Evolutionary conservation across 805 yeast species (phyloP).

Genomic region (Sugiyamaella chiloensis): DNA sequence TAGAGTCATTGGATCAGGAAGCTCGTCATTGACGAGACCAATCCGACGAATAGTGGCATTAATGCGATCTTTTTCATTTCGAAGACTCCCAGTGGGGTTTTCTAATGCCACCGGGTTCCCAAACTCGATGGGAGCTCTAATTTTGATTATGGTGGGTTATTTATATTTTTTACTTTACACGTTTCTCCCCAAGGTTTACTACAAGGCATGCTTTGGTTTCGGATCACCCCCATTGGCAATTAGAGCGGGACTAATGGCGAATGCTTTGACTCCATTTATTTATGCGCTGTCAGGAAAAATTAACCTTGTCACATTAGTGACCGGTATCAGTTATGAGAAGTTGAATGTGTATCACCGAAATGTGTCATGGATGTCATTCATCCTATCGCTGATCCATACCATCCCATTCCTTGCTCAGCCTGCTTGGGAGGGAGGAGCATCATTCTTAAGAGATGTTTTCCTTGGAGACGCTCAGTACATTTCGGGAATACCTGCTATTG

Average conservation of each 20-base stretch:
- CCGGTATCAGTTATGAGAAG: slow-evolving; percentile 23
- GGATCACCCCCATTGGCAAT: slow-evolving; percentile 25
- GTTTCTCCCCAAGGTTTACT: slow-evolving; percentile 20
- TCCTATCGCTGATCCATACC: slow-evolving; percentile 21
- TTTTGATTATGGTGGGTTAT: slow-evolving; percentile 6
- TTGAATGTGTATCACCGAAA: slow-evolving; percentile 21
- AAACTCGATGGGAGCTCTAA: slow-evolving; percentile 12
- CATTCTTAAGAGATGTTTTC: not conserved
- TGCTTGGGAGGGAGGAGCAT: slow-evolving; percentile 21
- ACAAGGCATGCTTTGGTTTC: slow-evolving; percentile 20
- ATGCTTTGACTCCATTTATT: slow-evolving; percentile 24
- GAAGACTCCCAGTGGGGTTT: slow-evolving; percentile 15
- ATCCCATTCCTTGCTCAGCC: slow-evolving; percentile 20
- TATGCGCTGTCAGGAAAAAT: slow-evolving; percentile 21
- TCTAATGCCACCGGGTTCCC: slow-evolving; percentile 12
- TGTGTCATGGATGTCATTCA: slow-evolving; percentile 18
- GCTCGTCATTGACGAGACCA: not conserved
- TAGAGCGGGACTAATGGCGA: slow-evolving; percentile 23
- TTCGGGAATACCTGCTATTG: slow-evolving; percentile 17
- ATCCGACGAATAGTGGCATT: slow-evolving; percentile 6
- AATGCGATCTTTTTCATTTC: slow-evolving; percentile 18
- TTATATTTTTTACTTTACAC: slow-evolving; percentile 10
- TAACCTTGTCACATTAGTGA: slow-evolving; percentile 19
- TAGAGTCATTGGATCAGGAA: not conserved
- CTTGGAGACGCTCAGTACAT: slow-evolving; percentile 4